Evolutionary conservation across 169 alveolate species (phyloP).

Genomic region (Babesia gibsoni): DNA sequence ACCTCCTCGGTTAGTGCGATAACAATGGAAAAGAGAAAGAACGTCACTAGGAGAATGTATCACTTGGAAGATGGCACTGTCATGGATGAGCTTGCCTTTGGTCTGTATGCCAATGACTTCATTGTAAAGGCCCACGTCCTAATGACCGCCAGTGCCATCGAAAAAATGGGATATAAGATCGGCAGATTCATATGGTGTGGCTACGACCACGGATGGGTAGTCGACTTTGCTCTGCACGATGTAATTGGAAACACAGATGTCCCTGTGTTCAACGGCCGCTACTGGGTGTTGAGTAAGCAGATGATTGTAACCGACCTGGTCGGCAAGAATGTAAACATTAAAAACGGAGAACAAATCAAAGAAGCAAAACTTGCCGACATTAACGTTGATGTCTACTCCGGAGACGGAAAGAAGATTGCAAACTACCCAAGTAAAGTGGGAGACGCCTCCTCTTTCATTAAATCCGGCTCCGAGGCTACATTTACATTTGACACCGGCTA

Average conservation of each 20-base stretch:
- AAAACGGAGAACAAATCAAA: slow-evolving; percentile 8
- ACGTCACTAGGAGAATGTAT: slow-evolving; percentile 16
- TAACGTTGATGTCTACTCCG: slow-evolving; percentile 19
- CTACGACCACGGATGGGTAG: slow-evolving; percentile 68
- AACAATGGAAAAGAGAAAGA: slow-evolving; percentile 8
- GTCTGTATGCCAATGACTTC: slow-evolving; percentile 32
- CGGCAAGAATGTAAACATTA: slow-evolving; percentile 26
- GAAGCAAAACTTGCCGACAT: background rate
- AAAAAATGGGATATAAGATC: slow-evolving; percentile 45
- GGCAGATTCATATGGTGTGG: slow-evolving; percentile 67
- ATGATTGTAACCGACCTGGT: slow-evolving; percentile 47
- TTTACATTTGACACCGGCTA: slow-evolving; percentile 29
- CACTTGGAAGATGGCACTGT: slow-evolving; percentile 11
- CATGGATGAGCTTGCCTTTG: slow-evolving; percentile 45
- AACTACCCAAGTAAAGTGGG: slow-evolving; percentile 4
- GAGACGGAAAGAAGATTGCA: slow-evolving; percentile 23
- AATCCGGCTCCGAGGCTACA: slow-evolving; percentile 7
- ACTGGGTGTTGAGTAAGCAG: slow-evolving; percentile 59
- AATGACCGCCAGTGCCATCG: slow-evolving; percentile 49
- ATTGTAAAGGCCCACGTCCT: slow-evolving; percentile 59
- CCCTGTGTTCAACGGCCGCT: slow-evolving; percentile 62
- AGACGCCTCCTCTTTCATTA: background rate
- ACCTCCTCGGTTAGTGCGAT: slow-evolving; percentile 26
- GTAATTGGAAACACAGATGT: slow-evolving; percentile 46
- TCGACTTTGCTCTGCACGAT: slow-evolving; percentile 50